Evolutionary conservation across 2,329 filamentous ascomycete genomes (phyloP), one percentile per base, ranked within the genome.

Genomic region (Tolypocladium nubicola): DNA sequence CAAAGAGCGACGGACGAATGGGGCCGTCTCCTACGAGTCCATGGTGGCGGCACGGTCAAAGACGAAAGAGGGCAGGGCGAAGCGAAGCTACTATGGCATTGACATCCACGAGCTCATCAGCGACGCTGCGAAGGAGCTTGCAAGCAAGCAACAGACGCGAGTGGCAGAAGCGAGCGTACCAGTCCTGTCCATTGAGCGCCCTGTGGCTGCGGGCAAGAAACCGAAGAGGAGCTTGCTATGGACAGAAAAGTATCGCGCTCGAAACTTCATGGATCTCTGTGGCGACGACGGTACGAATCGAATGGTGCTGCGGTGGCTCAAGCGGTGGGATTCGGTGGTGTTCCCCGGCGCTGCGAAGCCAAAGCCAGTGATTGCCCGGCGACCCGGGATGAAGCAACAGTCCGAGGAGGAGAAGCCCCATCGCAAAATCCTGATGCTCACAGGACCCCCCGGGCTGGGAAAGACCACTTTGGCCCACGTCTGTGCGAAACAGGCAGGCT

Each of bases 391-490:
- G 40, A 75, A 68, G 30, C 74, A 71, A 59, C 65, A 77, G 21
- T 75, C 74, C 0, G 80, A 86, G 7, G 86, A 89, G 56, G 89
- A 96, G 69, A 88, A 85, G 62, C 80, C 84, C 37, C 90, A 95
- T 68, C 82, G 87, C 60, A 97, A 97, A 70, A 90, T 99, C 9
- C 74, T 99, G 13, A 81, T 99, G 66, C 76, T 99, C 19, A 92
- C 93, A 1, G 95, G 94, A 0, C 91, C 94, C 0, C 94, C 94
- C 0, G 94, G 94, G 2, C 76, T 99, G 13, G 94, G 94, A 35
- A 99, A 99, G 76, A 99, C 94, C 0, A 99, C 94, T 0, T 72
- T 99, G 53, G 94, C 94, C 1, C 94, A 99, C 71, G 94, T 99
- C 0, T 97, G 94, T 69, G 95, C 95, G 0, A 86, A 81, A 63